Conservation (phyloP, 2,329 filamentous ascomycete species). For the Claviceps sorghi region DNA sequence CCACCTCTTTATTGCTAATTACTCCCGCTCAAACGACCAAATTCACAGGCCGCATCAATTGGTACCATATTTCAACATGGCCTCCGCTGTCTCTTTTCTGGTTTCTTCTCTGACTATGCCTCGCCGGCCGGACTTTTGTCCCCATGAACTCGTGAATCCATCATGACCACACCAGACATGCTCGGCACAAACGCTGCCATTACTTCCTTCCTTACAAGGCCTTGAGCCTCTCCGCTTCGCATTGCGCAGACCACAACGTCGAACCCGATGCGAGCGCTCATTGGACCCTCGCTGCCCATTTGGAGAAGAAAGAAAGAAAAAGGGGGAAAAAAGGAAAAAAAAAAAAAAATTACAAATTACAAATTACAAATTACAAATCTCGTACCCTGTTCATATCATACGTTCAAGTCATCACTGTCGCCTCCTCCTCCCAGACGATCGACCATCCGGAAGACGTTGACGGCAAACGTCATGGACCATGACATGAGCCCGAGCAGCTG, state of each 20-base stretch:
- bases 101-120: too few species aligned
- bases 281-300: not conserved
- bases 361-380: not conserved
- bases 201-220: not conserved
- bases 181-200: not conserved
- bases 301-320: not conserved
- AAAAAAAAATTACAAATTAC: too few species aligned
- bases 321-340: not conserved
- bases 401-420: conserved; percentile 2
- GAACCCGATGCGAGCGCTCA: not conserved
- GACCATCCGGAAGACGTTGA: conserved; percentile 63
- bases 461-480: conserved; percentile 82
- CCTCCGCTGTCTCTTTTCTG: too few species aligned
- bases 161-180: not conserved
- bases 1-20: too few species aligned
- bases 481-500: conserved; percentile 68
- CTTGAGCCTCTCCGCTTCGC: not conserved
- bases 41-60: too few species aligned
- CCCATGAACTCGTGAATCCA: too few species aligned
- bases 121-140: too few species aligned
- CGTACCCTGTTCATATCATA: not conserved
- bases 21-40: too few species aligned
- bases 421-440: conserved; percentile 40
- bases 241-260: not conserved
- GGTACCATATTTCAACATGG: too few species aligned